Percentiles rank a stretch among this genome's conserved stretches.
Evolutionary conservation across 163 green algal species (phyloP).

Genomic region (Chloromonas sp.): DNA sequence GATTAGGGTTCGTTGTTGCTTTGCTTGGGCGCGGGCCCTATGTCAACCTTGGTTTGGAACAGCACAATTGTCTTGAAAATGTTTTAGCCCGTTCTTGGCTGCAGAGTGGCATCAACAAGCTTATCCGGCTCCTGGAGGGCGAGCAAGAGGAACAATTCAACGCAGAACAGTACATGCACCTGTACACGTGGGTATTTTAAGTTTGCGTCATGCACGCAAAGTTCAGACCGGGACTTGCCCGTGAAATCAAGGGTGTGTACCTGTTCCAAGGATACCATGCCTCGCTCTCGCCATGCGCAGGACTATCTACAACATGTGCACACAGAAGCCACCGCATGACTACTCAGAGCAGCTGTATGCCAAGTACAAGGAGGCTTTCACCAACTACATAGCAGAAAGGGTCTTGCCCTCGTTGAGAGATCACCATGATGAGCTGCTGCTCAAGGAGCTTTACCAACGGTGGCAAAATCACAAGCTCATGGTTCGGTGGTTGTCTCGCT

Average conservation of each 20-base stretch:
- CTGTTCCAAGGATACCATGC: too few species aligned
- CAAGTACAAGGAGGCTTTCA: constrained; percentile 84
- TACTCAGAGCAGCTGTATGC: constrained; percentile 95
- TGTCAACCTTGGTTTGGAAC: too few species aligned
- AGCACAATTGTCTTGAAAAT: too few species aligned
- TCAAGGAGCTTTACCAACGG: constrained; percentile 80
- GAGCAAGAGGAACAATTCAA: constrained; percentile 81
- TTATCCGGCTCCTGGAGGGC: constrained; percentile 86
- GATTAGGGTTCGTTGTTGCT: too few species aligned
- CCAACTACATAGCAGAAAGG: constrained; percentile 83
- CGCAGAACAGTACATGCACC: constrained; percentile 92
- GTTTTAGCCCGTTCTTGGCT: neutral
- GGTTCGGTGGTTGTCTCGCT: constrained; percentile 92
- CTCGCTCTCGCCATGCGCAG: constrained; percentile 37
- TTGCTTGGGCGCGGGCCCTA: too few species aligned
- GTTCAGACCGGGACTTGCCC: too few species aligned
- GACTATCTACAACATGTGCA: constrained; percentile 99
- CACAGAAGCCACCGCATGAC: constrained; percentile 96
- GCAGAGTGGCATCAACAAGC: constrained; percentile 90
- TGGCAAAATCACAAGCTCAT: constrained; percentile 99
- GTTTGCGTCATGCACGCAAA: neutral
- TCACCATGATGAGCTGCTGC: constrained; percentile 82
- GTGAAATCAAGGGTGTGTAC: neutral
- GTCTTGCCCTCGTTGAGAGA: constrained; percentile 80
- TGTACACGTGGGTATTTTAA: constrained; percentile 82